A percentile compares a stretch with the other conserved stretches of the same genome.
These are phyloP conservation scores for Vitis labrusca DNA, from an alignment of 164 flowering plant genomes.

Conservation along the genomic window DNA sequence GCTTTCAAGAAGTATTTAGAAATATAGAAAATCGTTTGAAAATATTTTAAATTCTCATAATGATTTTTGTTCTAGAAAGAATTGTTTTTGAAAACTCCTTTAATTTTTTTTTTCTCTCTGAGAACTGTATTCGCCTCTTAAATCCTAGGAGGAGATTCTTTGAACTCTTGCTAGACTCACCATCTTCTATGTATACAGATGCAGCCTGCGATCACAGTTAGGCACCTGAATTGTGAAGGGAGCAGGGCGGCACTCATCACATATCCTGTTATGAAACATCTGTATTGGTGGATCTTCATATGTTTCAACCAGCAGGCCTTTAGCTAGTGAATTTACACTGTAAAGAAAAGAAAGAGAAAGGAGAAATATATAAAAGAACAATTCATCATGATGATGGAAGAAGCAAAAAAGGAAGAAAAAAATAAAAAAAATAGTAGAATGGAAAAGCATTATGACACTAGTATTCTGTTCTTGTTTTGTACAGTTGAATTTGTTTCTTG, in stretches of 20 bases:
- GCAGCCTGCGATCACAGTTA: slow-evolving; percentile 13
- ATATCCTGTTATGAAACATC: slow-evolving; percentile 1
- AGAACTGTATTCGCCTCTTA: no score
- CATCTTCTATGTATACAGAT: slow-evolving; percentile 8
- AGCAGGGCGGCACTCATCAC: background rate
- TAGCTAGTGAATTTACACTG: slow-evolving; percentile 29
- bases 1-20: no score
- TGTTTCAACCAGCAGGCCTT: slow-evolving; percentile 5
- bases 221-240: slow-evolving; percentile 7
- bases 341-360: slow-evolving; percentile 22
- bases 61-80: no score
- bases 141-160: background rate
- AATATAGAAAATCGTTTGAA: no score
- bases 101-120: no score
- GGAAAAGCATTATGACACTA: slow-evolving; percentile 1
- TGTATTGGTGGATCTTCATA: slow-evolving; percentile 1
- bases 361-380: slow-evolving; percentile 5
- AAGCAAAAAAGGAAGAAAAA: background rate
- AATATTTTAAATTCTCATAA: no score
- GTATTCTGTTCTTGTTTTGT: slow-evolving; percentile 18
- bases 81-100: no score
- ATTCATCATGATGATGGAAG: background rate
- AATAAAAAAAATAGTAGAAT: background rate
- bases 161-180: background rate
- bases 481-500: slow-evolving; percentile 22